Percentiles rank a stretch among this genome's conserved stretches.
Evolutionary conservation across 2,329 filamentous ascomycete genomes (phyloP).

Genomic region (Beauveria pseudobassiana): DNA sequence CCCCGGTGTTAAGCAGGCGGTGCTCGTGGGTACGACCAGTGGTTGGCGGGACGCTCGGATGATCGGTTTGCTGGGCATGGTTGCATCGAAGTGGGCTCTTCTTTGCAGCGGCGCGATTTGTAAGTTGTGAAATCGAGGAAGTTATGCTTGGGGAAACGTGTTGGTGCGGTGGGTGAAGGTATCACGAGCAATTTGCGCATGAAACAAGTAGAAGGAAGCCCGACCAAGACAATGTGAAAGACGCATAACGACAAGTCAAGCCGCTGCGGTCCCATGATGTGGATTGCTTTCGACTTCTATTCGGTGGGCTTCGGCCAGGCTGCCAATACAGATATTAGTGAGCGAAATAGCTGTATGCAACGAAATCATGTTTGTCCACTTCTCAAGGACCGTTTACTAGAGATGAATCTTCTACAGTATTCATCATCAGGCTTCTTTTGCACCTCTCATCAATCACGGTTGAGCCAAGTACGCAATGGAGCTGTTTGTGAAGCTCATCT

Average conservation of each 20-base stretch:
- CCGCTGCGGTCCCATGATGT: not conserved
- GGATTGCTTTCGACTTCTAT: not conserved
- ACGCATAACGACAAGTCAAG: not conserved
- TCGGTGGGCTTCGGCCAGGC: not conserved
- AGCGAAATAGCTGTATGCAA: not conserved
- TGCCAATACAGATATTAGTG: not conserved
- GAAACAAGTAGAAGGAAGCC: not conserved
- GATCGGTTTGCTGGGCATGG: not conserved
- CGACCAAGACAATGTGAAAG: not conserved
- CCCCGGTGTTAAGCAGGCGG: not conserved
- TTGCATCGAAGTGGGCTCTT: not conserved
- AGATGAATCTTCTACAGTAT: not conserved
- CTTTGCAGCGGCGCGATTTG: not conserved
- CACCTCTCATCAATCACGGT: not conserved
- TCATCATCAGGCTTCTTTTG: not conserved
- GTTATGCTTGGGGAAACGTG: not conserved
- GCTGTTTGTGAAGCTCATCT: not conserved
- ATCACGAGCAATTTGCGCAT: not conserved
- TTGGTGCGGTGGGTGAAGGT: not conserved
- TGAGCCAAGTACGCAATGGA: not conserved
- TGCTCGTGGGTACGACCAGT: not conserved
- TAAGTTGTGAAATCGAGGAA: not conserved
- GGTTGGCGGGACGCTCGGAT: constrained; percentile 5
- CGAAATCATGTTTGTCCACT: too few species aligned
- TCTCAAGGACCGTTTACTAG: too few species aligned